These are phyloP conservation scores for Asterochloris erici DNA, from an alignment of 139 green algal species.

Conservation along the genomic window DNA sequence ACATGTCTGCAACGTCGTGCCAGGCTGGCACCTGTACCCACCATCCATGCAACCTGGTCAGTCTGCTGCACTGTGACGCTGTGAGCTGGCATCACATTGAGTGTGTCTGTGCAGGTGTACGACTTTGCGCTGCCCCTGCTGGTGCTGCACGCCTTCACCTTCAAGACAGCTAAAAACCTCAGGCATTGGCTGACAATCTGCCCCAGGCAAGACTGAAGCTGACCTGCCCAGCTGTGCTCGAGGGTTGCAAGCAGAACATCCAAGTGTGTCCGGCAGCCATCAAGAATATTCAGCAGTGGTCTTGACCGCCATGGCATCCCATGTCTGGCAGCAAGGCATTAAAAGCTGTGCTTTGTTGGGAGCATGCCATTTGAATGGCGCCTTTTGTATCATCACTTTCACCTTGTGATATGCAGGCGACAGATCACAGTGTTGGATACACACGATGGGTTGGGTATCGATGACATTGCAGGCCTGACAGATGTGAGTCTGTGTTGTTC, in stretches of 20 bases:
- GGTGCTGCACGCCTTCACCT: constrained; percentile 32
- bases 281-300: too few relatives aligned
- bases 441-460: constrained; percentile 45
- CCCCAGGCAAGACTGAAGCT: constrained; percentile 11
- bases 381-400: too few relatives aligned
- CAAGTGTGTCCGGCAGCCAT: not conserved
- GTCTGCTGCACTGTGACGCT: too few relatives aligned
- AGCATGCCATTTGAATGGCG: too few relatives aligned
- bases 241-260: too few relatives aligned
- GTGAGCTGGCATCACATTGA: constrained; percentile 10
- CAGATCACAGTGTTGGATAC: constrained; percentile 50
- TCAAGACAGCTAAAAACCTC: constrained; percentile 20
- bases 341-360: too few relatives aligned
- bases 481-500: not conserved
- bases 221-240: not conserved
- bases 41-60: not conserved
- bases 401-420: not conserved
- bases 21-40: not conserved
- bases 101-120: constrained; percentile 26
- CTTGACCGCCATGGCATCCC: too few relatives aligned
- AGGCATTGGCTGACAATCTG: constrained; percentile 39
- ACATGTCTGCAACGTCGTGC: not conserved
- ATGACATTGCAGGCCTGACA: constrained; percentile 33
- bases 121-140: constrained; percentile 47
- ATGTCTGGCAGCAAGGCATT: too few relatives aligned